Evolutionary conservation across 495 filamentous ascomycete species (phyloP).

Genomic region (Annulohypoxylon maeteangense): DNA sequence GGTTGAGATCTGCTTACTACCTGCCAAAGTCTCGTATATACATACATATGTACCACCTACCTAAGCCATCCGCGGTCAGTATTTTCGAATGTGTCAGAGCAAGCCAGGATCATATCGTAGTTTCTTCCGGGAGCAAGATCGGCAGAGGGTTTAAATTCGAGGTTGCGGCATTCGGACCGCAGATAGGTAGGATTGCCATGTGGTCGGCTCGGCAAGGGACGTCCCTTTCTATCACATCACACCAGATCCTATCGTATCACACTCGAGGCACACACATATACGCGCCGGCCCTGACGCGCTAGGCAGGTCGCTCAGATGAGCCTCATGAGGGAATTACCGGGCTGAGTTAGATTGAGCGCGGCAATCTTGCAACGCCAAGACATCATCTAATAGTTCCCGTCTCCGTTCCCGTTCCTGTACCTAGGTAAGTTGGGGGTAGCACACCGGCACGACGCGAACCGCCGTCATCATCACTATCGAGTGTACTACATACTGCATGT

Average conservation of each 20-base stretch:
- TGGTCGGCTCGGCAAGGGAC: slow-evolving; percentile 17
- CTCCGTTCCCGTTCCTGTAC: neutral
- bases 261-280: slow-evolving; percentile 9
- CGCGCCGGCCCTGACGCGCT: slow-evolving; percentile 2
- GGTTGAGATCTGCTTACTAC: slow-evolving; percentile 17
- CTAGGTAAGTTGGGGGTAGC: slow-evolving; percentile 1
- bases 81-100: neutral
- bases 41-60: slow-evolving; percentile 1
- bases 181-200: slow-evolving; percentile 19
- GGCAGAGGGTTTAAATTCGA: neutral
- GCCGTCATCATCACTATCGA: neutral
- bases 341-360: slow-evolving; percentile 5
- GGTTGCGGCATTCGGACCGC: neutral
- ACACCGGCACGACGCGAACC: neutral
- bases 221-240: slow-evolving; percentile 23
- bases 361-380: slow-evolving; percentile 22
- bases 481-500: neutral
- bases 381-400: slow-evolving; percentile 11
- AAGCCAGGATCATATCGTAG: neutral
- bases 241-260: slow-evolving; percentile 20
- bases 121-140: neutral
- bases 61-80: neutral
- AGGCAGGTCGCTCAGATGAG: slow-evolving; percentile 23
- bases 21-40: neutral
- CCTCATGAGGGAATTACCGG: slow-evolving; percentile 26